Conservation (phyloP, 177 flowering plant species). For the Vitis hybrid region DNA sequence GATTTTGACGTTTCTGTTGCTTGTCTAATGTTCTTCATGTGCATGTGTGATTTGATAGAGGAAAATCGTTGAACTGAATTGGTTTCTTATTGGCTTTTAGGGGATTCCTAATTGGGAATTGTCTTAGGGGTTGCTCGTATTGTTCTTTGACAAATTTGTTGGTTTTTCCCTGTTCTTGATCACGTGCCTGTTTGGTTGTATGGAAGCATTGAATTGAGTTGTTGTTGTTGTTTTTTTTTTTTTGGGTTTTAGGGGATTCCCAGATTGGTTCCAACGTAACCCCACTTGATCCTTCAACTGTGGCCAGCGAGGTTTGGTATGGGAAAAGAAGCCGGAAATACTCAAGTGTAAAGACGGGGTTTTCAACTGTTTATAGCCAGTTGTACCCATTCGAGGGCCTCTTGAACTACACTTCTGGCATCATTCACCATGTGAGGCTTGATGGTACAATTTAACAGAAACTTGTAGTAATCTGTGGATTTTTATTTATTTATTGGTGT, state of each 20-base stretch:
- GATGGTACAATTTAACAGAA: conserved; percentile 42
- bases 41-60: too few species aligned
- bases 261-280: conserved; percentile 76
- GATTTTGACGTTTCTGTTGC: too few species aligned
- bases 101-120: too few species aligned
- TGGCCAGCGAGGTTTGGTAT: conserved; percentile 85
- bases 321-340: conserved; percentile 68
- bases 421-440: conserved; percentile 85
- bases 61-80: too few species aligned
- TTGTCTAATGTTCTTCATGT: too few species aligned
- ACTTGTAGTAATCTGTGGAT: neutral
- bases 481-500: neutral
- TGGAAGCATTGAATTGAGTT: conserved; percentile 1
- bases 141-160: too few species aligned
- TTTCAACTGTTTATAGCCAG: conserved; percentile 67
- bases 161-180: too few species aligned
- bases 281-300: conserved; percentile 68
- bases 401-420: conserved; percentile 84
- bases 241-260: conserved; percentile 65
- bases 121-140: too few species aligned
- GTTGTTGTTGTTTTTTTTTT: neutral
- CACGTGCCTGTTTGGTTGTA: too few species aligned
- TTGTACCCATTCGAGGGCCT: conserved; percentile 83
- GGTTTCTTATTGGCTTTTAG: too few species aligned
- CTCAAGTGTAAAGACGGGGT: conserved; percentile 38